Base-by-base conservation (phyloP, 2,329 filamentous ascomycete genomes). In the Apiospora rasikravindrae region DNA sequence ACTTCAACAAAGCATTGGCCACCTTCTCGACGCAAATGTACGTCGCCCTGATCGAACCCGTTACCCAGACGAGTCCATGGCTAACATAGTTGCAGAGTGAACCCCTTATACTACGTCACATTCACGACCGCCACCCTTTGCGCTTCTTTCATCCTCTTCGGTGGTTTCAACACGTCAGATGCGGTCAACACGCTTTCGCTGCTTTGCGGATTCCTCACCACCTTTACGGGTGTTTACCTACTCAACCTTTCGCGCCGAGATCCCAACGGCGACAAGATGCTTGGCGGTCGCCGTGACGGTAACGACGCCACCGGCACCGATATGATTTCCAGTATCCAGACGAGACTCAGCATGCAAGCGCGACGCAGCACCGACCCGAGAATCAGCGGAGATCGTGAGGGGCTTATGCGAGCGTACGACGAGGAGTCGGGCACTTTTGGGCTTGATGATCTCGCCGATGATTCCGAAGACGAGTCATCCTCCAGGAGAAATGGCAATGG, bases 21-120 rank as follows among this genome's bases (percentile, higher is more conserved):
- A 95, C 97, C 79, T 99, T 98, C 84, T 96, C 94, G 42, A 98
- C 96, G 44, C 98, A 97, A 78, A 97, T 99, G 95, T 98, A 88
- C 82, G 93, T 86, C 24, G 11, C 26, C 45, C 33, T n/a, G 33
- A 8, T 6, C 8, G 10, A 66, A 19, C 69, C 40, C 49, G 22
- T 37, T 67, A 5, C 66, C 49, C 67, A 2, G 57, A 40, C 57
- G 57, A 64, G 40, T n/a, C 19, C 4, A 40, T 64, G 71, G 33
- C 79, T 84, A 75, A 84, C 76, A 66, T 10, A 40, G 53, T 70
- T 10, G 26, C 61, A 19, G 77, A 97, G 95, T 80, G 95, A 98
- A 98, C 80, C 95, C 95, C 8, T 89, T 98, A 37, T 98, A 98
- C 87, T 98, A 98, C 82, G 96, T 98, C 70, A 98, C 95, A 2